Percentiles rank a stretch among this genome's conserved stretches.
These are phyloP conservation scores for Hypoxylon intermedium DNA, from an alignment of 495 filamentous ascomycete species.

Conservation along the genomic window DNA sequence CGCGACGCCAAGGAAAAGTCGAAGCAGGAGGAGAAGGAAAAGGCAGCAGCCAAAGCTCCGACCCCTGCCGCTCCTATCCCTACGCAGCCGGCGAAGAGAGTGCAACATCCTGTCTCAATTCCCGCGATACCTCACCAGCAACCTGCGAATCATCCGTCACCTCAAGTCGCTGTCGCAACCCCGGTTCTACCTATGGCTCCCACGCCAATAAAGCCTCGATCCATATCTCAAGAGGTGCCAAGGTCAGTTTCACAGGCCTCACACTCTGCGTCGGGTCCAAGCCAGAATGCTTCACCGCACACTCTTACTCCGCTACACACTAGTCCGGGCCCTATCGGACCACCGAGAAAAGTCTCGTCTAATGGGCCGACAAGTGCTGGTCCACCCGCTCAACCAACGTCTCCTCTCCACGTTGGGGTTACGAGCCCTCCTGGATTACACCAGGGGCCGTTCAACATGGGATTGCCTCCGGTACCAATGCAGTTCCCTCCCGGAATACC, in stretches of 20 bases:
- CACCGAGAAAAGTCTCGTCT: constrained; percentile 51
- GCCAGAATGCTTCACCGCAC: constrained; percentile 71
- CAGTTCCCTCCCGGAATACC: constrained; percentile 67
- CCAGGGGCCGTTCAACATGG: constrained; percentile 43
- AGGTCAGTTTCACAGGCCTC: constrained; percentile 72
- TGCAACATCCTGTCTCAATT: constrained; percentile 57
- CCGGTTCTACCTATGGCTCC: constrained; percentile 83
- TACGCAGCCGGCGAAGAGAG: constrained; percentile 58
- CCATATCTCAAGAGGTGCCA: constrained; percentile 81
- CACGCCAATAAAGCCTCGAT: constrained; percentile 76
- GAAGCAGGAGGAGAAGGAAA: constrained; percentile 60
- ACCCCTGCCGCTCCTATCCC: constrained; percentile 47
- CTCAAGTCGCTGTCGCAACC: constrained; percentile 77
- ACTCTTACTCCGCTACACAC: constrained; percentile 63
- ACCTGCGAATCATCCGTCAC: constrained; percentile 67
- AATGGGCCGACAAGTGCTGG: constrained; percentile 33
- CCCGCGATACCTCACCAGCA: constrained; percentile 59
- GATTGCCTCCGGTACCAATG: constrained; percentile 48
- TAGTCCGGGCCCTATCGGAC: constrained; percentile 60
- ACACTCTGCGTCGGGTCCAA: constrained; percentile 57
- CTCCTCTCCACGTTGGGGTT: constrained; percentile 48
- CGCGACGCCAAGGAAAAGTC: constrained; percentile 59
- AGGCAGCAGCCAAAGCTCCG: constrained; percentile 52
- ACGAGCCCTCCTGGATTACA: constrained; percentile 57
- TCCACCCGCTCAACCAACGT: constrained; percentile 42